Percentiles rank a stretch among this genome's conserved stretches.
phyloP scores from a whole-genome alignment of 805 yeast genomes.

The Zygosaccharomyces bailii region DNA sequence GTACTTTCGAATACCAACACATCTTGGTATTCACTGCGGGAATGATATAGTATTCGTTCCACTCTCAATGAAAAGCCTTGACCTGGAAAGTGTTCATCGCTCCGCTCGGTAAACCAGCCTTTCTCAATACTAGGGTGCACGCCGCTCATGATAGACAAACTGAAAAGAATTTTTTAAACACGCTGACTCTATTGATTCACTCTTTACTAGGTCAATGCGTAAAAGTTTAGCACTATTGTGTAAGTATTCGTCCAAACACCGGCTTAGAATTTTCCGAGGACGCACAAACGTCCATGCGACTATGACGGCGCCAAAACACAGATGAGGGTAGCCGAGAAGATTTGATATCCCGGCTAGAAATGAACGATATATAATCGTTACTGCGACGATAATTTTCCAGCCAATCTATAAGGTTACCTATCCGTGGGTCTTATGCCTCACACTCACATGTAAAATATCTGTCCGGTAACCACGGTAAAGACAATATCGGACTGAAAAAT shows the following conservation, averaged over 20 bases:
- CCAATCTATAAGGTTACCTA: too few relatives aligned
- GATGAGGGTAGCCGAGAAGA: neutral
- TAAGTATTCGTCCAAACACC: neutral
- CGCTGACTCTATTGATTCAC: too few relatives aligned
- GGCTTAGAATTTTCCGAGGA: neutral
- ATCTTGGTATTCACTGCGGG: constrained; percentile 73
- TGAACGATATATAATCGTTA: too few relatives aligned
- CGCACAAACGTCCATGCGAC: neutral
- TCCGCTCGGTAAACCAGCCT: constrained; percentile 82
- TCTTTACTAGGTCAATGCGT: too few relatives aligned
- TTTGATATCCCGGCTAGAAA: neutral
- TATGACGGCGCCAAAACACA: neutral
- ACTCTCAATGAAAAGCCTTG: constrained; percentile 73
- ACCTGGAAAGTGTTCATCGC: constrained; percentile 76
- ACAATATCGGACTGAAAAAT: constrained; percentile 14
- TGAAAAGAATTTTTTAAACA: too few relatives aligned
- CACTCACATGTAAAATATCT: neutral
- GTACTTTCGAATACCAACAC: constrained; percentile 73
- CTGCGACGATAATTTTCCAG: too few relatives aligned
- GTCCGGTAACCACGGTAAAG: constrained; percentile 11
- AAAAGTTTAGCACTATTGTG: too few relatives aligned
- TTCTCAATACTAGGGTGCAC: constrained; percentile 37
- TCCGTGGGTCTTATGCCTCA: neutral
- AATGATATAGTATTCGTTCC: constrained; percentile 59
- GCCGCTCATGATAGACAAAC: constrained; percentile 1